phyloP scores from a whole-genome alignment of 352 stramenopile genomes.

The Pythium oligandrum region DNA sequence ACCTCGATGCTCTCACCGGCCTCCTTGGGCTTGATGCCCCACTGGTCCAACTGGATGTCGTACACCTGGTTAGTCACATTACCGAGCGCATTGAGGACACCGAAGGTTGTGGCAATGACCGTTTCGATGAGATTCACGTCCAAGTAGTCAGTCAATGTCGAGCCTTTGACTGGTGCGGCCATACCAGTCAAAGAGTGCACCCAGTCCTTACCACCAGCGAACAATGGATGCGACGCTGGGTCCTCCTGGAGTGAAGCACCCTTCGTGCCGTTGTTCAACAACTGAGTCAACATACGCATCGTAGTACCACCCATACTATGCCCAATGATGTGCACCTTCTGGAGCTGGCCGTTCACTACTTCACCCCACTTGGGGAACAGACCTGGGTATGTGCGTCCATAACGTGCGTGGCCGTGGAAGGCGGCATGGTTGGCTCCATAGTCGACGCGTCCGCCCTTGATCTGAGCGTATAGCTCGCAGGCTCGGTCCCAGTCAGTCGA shows the following conservation, averaged over 20 bases:
- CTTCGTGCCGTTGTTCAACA: conserved; percentile 9
- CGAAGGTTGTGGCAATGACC: background rate
- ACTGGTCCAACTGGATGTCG: conserved; percentile 15
- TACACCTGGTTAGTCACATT: conserved; percentile 1
- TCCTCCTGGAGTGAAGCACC: conserved; percentile 4
- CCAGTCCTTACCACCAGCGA: conserved; percentile 14
- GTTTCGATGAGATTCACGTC: conserved; percentile 1
- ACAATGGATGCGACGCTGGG: conserved; percentile 5
- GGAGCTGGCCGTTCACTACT: conserved; percentile 12
- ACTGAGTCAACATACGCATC: conserved; percentile 7
- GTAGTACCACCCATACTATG: conserved; percentile 15
- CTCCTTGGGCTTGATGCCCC: conserved; percentile 10
- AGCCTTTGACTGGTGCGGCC: conserved; percentile 5
- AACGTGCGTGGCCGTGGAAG: conserved; percentile 13
- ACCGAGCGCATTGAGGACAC: background rate
- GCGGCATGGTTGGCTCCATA: conserved; percentile 15
- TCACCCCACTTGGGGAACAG: conserved; percentile 21
- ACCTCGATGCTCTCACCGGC: conserved; percentile 2
- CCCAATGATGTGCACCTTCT: conserved; percentile 23
- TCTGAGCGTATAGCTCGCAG: conserved; percentile 24
- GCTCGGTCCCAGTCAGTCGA: conserved; percentile 24
- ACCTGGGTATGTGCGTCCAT: conserved; percentile 29
- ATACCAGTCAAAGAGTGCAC: conserved; percentile 11
- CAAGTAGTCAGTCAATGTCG: conserved; percentile 6
- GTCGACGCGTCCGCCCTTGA: conserved; percentile 19